Conservation (phyloP, 495 filamentous ascomycete genomes). For the Xanthoparmelia taractica region DNA sequence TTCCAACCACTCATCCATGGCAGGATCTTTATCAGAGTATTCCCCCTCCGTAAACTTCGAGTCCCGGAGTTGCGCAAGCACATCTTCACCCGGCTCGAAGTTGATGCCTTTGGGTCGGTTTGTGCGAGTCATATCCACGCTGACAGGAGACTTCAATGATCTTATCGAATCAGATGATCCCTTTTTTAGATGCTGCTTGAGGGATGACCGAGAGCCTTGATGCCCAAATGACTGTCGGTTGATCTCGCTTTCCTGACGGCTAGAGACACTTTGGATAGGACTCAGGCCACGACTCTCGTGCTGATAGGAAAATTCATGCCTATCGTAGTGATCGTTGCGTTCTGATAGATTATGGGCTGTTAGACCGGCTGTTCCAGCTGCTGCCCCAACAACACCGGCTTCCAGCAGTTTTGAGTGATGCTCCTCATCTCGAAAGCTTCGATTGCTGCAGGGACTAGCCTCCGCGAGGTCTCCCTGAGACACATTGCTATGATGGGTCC, state of each 20-base stretch:
- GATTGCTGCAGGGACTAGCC: slow-evolving; percentile 43
- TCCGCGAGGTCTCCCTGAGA: slow-evolving; percentile 49
- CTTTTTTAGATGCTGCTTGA: slow-evolving; percentile 30
- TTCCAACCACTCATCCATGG: slow-evolving; percentile 43
- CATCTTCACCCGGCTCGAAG: slow-evolving; percentile 41
- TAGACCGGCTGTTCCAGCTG: slow-evolving; percentile 40
- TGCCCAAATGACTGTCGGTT: slow-evolving; percentile 41
- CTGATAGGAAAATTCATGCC: slow-evolving; percentile 45
- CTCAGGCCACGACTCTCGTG: slow-evolving; percentile 60
- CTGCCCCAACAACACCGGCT: slow-evolving; percentile 39
- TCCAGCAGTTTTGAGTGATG: slow-evolving; percentile 36
- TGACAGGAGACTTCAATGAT: slow-evolving; percentile 47
- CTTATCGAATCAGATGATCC: slow-evolving; percentile 44
- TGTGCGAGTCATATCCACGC: slow-evolving; percentile 45
- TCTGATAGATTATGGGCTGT: slow-evolving; percentile 39
- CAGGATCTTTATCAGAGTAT: slow-evolving; percentile 27
- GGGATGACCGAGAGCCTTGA: slow-evolving; percentile 41
- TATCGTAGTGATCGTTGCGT: slow-evolving; percentile 34
- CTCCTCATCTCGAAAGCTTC: slow-evolving; percentile 39
- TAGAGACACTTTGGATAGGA: slow-evolving; percentile 83
- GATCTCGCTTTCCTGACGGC: slow-evolving; percentile 50
- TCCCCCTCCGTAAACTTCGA: slow-evolving; percentile 29
- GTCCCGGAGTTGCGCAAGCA: slow-evolving; percentile 36
- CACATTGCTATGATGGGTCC: slow-evolving; percentile 51
- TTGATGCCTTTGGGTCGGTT: slow-evolving; percentile 47